Percentiles rank a stretch among this genome's conserved stretches.
Conservation (phyloP, 192 early-diverging fungal genomes). For the Gryganskiella cystojenkinii region DNA sequence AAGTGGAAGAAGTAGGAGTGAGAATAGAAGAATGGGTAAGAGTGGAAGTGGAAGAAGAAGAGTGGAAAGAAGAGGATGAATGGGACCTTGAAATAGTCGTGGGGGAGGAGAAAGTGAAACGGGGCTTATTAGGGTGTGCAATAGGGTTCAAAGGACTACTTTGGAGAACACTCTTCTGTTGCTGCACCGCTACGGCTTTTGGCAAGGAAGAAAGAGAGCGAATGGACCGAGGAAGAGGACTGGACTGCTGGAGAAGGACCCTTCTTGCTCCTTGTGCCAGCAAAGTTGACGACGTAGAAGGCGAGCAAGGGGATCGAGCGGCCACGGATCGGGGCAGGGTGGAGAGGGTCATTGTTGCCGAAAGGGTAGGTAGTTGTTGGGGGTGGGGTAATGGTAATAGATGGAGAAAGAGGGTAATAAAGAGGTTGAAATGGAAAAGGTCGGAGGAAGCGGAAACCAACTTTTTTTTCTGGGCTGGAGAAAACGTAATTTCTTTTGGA, state of each 20-base stretch:
- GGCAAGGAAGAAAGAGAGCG: conserved; percentile 8
- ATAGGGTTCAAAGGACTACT: too few species aligned
- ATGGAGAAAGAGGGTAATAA: background rate
- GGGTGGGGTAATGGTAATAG: background rate
- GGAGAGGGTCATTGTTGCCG: conserved; percentile 26
- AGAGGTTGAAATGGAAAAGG: background rate
- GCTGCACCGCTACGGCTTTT: too few species aligned
- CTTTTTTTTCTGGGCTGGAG: conserved; percentile 4
- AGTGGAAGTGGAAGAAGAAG: conserved; percentile 2
- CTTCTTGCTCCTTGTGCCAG: background rate
- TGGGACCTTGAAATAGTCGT: conserved; percentile 7
- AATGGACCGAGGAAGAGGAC: conserved; percentile 5
- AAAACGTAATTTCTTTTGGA: too few species aligned
- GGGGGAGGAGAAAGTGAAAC: background rate
- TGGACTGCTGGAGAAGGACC: background rate
- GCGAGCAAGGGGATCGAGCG: conserved; percentile 7
- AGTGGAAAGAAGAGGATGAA: background rate
- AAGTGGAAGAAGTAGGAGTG: conserved; percentile 1
- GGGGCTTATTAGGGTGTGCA: too few species aligned
- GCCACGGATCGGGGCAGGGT: conserved; percentile 29
- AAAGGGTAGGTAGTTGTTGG: background rate
- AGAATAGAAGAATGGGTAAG: background rate
- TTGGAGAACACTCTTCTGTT: too few species aligned
- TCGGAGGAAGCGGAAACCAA: conserved; percentile 35
- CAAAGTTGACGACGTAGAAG: background rate